A percentile compares a stretch with the other conserved stretches of the same genome.
Conservation (phyloP, 2,329 filamentous ascomycete genomes). For the Zymoseptoria passerinii region DNA sequence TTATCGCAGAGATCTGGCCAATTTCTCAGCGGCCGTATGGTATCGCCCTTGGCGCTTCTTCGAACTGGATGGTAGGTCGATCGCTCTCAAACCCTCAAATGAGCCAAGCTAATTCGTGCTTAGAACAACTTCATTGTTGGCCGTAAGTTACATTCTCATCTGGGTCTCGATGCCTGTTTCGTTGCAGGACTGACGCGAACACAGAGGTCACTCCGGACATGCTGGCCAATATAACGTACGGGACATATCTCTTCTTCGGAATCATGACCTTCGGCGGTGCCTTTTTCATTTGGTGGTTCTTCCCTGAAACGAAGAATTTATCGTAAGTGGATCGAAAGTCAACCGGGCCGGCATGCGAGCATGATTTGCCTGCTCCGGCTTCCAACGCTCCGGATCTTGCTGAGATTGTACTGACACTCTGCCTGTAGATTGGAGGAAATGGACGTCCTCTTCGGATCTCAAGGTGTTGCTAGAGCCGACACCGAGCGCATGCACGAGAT, state of each 20-base stretch:
- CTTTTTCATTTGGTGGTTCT: constrained; percentile 45
- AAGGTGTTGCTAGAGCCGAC: constrained; percentile 59
- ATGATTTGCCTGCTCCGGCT: too few species aligned
- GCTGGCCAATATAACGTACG: constrained; percentile 56
- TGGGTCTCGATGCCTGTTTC: background rate
- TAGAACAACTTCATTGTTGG: constrained; percentile 57
- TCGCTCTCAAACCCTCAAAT: constrained; percentile 32
- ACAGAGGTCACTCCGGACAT: constrained; percentile 55
- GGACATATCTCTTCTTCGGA: constrained; percentile 65
- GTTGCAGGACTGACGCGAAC: background rate
- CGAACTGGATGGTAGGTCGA: constrained; percentile 33
- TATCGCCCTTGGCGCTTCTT: constrained; percentile 54
- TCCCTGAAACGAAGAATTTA: constrained; percentile 48
- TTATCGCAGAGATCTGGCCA: constrained; percentile 68
- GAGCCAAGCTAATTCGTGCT: constrained; percentile 17
- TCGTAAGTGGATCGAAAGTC: constrained; percentile 36
- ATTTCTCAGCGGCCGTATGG: constrained; percentile 62
- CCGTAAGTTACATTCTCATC: constrained; percentile 19
- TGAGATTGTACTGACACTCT: too few species aligned
- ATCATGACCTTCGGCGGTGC: constrained; percentile 55
- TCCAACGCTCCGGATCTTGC: too few species aligned
- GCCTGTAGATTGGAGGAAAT: background rate
- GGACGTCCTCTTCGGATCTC: constrained; percentile 30
- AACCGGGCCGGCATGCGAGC: too few species aligned
- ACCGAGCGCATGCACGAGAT: constrained; percentile 66